Conservation (phyloP, 192 early-diverging fungal species). For the Gamsiella multidivaricata region DNA sequence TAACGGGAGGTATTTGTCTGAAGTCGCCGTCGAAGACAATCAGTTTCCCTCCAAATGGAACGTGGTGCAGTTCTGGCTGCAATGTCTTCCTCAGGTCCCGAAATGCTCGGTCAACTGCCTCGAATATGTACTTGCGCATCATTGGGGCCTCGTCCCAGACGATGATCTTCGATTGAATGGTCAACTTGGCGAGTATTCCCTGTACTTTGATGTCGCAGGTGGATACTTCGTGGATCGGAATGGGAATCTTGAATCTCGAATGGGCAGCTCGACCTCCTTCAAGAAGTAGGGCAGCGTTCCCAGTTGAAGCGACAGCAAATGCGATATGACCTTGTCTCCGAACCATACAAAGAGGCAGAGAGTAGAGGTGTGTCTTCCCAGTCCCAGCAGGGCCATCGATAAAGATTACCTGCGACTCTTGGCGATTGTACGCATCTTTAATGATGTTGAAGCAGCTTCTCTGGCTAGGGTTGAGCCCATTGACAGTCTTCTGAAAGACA, state of each 20-base stretch:
- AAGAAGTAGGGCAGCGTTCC: slow-evolving; percentile 47
- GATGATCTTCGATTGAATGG: slow-evolving; percentile 25
- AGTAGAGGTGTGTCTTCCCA: slow-evolving; percentile 42
- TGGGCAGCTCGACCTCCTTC: slow-evolving; percentile 38
- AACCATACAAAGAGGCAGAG: slow-evolving; percentile 3
- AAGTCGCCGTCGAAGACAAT: slow-evolving; percentile 51
- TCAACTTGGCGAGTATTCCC: slow-evolving; percentile 1
- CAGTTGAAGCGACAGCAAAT: slow-evolving; percentile 35
- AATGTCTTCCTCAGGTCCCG: slow-evolving; percentile 17
- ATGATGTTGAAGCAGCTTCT: neutral
- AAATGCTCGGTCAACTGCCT: slow-evolving; percentile 30
- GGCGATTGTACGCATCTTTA: neutral
- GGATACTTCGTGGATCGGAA: slow-evolving; percentile 14
- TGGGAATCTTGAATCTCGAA: slow-evolving; percentile 47
- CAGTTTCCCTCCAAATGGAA: slow-evolving; percentile 33
- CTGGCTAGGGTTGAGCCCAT: slow-evolving; percentile 1
- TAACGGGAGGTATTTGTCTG: slow-evolving; percentile 32
- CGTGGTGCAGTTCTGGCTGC: too few species aligned
- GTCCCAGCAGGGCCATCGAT: slow-evolving; percentile 52
- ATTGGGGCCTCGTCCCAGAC: slow-evolving; percentile 57
- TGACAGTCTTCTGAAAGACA: neutral
- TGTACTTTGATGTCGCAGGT: slow-evolving; percentile 16
- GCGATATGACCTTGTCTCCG: neutral
- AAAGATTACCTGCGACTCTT: slow-evolving; percentile 15
- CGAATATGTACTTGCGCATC: slow-evolving; percentile 13